Conservation (phyloP, 805 yeast species). For the Saccharomycodes ludwigii region DNA sequence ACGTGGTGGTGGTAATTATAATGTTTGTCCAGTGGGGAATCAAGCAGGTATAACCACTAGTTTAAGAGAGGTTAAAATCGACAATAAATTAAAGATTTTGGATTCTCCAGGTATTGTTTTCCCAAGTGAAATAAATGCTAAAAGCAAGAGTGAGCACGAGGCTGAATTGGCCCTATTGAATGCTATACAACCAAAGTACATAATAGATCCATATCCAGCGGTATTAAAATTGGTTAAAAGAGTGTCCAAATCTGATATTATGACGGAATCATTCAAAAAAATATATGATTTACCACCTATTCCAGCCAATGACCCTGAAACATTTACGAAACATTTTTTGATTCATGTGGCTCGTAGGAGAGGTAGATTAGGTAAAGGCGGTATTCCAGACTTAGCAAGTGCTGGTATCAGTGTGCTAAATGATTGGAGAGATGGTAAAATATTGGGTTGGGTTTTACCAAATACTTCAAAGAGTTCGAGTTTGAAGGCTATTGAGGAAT, state of each 20-base stretch:
- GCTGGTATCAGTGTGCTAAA: conserved; percentile 75
- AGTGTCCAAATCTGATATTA: conserved; percentile 57
- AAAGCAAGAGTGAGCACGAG: conserved; percentile 50
- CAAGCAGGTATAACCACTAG: conserved; percentile 96
- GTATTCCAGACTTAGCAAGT: conserved; percentile 77
- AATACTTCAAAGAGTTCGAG: conserved; percentile 33
- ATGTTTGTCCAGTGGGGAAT: conserved; percentile 92
- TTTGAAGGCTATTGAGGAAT: conserved; percentile 13
- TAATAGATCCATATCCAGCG: conserved; percentile 76
- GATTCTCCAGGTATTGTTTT: conserved; percentile 98
- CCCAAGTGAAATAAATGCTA: conserved; percentile 52
- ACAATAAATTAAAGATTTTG: conserved; percentile 73
- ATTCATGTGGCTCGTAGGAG: conserved; percentile 87
- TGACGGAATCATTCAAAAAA: conserved; percentile 63
- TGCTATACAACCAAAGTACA: conserved; percentile 79
- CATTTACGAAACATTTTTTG: conserved; percentile 72
- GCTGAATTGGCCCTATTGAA: conserved; percentile 84
- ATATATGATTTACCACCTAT: conserved; percentile 74
- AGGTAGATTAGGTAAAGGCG: conserved; percentile 88
- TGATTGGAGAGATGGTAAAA: conserved; percentile 97
- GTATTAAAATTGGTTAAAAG: conserved; percentile 66
- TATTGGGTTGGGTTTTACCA: conserved; percentile 83
- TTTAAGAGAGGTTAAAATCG: conserved; percentile 84
- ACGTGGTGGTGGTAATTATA: conserved; percentile 52
- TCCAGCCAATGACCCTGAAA: conserved; percentile 58